Base-by-base conservation (phyloP, 352 stramenopile genomes). In the Pythium periplocum region DNA sequence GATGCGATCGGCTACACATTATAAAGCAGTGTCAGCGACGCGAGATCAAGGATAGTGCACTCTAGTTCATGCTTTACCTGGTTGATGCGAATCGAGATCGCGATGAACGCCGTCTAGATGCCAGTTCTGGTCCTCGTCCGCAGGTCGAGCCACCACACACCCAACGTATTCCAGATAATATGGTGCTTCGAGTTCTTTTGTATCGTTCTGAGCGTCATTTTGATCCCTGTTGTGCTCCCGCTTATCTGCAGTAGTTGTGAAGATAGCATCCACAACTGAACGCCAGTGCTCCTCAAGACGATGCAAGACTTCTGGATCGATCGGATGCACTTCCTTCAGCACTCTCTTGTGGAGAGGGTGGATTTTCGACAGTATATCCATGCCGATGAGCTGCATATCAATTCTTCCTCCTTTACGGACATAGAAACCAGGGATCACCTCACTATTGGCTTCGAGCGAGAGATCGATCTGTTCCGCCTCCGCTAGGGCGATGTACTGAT, bases 101-200 rank as follows among this genome's bases (percentile, higher is more conserved):
- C 62, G 62, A 37, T 91, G 78, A 44, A 91, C 75, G 34, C 80
- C 80, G 57, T 91, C 80, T 17, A 91, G 65, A 53, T 91, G 80
- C 80, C 80, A 91, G 66, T 91, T 91, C 60, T 91, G 80, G 56
- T 82, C 67, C 0, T 6, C 37, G 48, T 91, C 80, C 26, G 72
- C 78, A 2, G 80, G 78, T 48, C 72, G 64, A 0, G 80, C 76
- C 1, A 91, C 51, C 11, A 91, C 80, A 45, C 80, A 91, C 4
- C 80, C 80, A 52, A 87, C 61, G 51, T 89, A 91, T 56, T 91
- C 78, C 38, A 88, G 78, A 10, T 67, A 62, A n/a, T 55, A 59
- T 36, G 51, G 17, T 26, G 17, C 17, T 26, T 26, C 17, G 17
- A 26, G 17, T 26, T 26, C 17, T 26, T 26, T 26, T 26, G 17